A percentile compares a stretch with the other conserved stretches of the same genome.
Conservation (phyloP, 116 monocot species). For the Posidonia oceanica region DNA sequence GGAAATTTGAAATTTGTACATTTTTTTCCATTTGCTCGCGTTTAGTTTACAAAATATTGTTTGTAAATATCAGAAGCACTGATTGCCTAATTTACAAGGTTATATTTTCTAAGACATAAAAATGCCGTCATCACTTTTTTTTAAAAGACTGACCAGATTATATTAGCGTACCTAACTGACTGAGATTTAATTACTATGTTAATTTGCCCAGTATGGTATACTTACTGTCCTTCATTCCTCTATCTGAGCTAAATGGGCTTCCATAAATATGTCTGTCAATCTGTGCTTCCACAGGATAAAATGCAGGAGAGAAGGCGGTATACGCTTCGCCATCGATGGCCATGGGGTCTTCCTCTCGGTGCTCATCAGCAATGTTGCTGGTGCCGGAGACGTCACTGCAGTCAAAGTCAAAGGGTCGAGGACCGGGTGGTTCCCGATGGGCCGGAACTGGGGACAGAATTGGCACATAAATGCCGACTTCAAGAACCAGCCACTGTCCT, state of each 20-base stretch:
- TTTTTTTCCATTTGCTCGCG: no score
- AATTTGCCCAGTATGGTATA: no score
- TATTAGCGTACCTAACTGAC: no score
- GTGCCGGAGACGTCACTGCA: slow-evolving; percentile 67
- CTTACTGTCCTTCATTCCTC: neutral
- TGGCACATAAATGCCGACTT: slow-evolving; percentile 84
- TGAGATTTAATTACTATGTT: no score
- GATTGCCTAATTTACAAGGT: no score
- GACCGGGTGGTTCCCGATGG: slow-evolving; percentile 87
- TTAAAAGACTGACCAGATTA: no score
- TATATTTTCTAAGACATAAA: no score
- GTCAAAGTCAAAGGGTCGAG: slow-evolving; percentile 76
- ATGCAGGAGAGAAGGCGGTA: slow-evolving; percentile 67
- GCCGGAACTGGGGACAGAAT: slow-evolving; percentile 85
- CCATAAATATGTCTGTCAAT: neutral
- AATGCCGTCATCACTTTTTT: no score
- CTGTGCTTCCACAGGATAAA: slow-evolving; percentile 41
- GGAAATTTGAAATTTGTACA: no score
- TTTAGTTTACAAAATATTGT: no score
- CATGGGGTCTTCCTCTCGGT: slow-evolving; percentile 58
- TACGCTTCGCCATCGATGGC: slow-evolving; percentile 63
- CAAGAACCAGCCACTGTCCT: slow-evolving; percentile 65
- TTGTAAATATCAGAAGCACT: no score
- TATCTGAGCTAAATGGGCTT: neutral
- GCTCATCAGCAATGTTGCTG: slow-evolving; percentile 80